Evolutionary conservation across 2,329 filamentous ascomycete genomes (phyloP), one percentile per base, ranked within the genome.

Genomic region (Magnaporthiopsis incrustans): DNA sequence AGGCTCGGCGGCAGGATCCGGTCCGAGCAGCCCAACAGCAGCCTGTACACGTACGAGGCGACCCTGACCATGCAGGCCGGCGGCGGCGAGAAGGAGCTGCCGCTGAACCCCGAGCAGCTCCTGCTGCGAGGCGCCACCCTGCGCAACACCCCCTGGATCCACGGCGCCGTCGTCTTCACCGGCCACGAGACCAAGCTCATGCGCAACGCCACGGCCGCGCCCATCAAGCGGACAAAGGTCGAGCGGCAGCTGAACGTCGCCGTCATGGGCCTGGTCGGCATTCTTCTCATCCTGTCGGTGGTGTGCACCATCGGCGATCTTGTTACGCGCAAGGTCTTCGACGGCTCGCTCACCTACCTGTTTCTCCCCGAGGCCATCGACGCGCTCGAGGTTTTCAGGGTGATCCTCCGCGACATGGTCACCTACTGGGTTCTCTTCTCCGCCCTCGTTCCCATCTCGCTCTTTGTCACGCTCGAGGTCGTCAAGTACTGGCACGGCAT

Each of bases 341-440:
- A 81, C 61, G 70, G 80, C 10, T 83, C 88, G 57, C 82, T 97
- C 38, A 76, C 77, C 18, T 99, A 98, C 74, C 83, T 99, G 22
- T 76, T 85, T 63, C 84, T 96, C 67, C 82, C 83, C 65, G 72
- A 77, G 38, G 85, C 88, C 67, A 84, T 86, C 70, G 82, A 76
- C 14, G 81, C 80, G 4, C 73, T 73, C 35, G 70, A 75, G 30
- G 78, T 88, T n/a, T 89, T 87, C 25, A 83, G 86, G 69, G 91
- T 92, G 67, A 97, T 99, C 75, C 90, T 96, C 76, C 89, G 89
- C 70, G 95, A 99, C 76, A 90, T 99, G 73, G 90, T 97, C 72
- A 99, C 96, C 1, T 98, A 98, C 76, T 99, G 95, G 94, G 94
- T 99, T 38, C 78, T 99, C 50, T 99, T 97, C 77, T 98, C 94